Evolutionary conservation across 2,329 filamentous ascomycete genomes (phyloP), one percentile per base, ranked within the genome.

Genomic region (Botrytis porri): DNA sequence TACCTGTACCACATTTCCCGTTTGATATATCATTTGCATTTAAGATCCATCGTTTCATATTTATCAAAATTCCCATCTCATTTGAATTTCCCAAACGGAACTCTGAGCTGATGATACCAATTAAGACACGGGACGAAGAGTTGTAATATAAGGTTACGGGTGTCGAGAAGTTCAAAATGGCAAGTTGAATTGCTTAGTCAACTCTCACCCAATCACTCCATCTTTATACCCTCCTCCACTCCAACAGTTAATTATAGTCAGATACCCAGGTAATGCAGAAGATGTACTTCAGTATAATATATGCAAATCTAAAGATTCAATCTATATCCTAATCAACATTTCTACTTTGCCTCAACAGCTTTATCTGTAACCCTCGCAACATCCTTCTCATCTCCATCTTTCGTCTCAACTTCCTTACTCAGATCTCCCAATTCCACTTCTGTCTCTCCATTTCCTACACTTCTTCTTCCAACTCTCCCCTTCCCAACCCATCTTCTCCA

Each of bases 401-500:
- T 37, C 12, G 37, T 6, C 22, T 57, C 65, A 41, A 22, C 25
- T 4, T 35, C 59, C 37, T 69, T 61, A 9, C 29, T 54, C n/a
- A 59, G 35, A 69, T 39, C n/a, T 29, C 60, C 69, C 37, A 54
- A 32, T 37, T 57, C 60, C 9, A 65, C 60, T 14, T 54, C 60
- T 51, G 9, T 20, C 18, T 41, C 29, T 20, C 45, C n/a, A 35
- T 39, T 37, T 12, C 45, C 22, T 37, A n/a, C n/a, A n/a, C 54
- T 41, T 70, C 60, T 65, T 12, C 45, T 20, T 7, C 45, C 45
- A 8, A 18, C 29, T 29, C 69, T 65, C 4, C 70, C 70, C 32
- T 39, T 61, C 32, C 76, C 88, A 70, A 91, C 83, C 79, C 86
- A 84, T 70, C 86, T 82, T 74, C 93, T 87, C 95, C 95, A 98